Base-by-base conservation (phyloP, 805 yeast species). In the Kazachstania bromeliacearum region DNA sequence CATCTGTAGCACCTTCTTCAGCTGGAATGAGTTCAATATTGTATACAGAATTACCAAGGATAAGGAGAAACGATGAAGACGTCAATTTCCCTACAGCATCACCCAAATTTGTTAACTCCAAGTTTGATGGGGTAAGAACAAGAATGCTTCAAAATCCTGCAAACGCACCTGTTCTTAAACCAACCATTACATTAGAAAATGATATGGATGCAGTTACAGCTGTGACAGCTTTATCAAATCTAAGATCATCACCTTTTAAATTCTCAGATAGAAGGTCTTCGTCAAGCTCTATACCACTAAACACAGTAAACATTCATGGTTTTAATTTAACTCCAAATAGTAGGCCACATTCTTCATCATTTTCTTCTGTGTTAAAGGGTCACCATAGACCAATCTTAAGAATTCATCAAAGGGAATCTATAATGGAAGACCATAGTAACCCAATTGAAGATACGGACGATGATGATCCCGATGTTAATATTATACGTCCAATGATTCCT, bases 231-330 rank as follows among this genome's bases (percentile, higher is more conserved):
- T 35, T 57, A 21, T 56, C 61, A 3, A 54, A 47, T 28, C 50
- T 57, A 57, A 47, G 60, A 37, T 57, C 62, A 9, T 55, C 62
- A 2, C 62, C 62, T 4, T 55, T 47, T 31, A 44, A 40, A 32
- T 39, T 53, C 35, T 29, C 42, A 22, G 45, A 48, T 31, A 38
- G 34, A 28, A 30, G 48, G 31, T 32, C 45, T n/a, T 34, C 39
- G 15, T 29, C 28, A 5, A 34, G 28, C 9, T 37, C 40, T 23
- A 37, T 27, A 22, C 23, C 33, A 22, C 12, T 22, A 12, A 22
- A 22, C 12, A 8, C 8, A 8, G 8, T 22, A 8, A 22, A 22
- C 12, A 22, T 8, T 8, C 25, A 9, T 30, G 14, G 31, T 30
- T 28, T 9, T 24, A 36, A 21, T 12, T 22, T 10, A 26, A 8